Base-by-base conservation (phyloP, 306 rosid genomes). In the Phaseolus lunatus region DNA sequence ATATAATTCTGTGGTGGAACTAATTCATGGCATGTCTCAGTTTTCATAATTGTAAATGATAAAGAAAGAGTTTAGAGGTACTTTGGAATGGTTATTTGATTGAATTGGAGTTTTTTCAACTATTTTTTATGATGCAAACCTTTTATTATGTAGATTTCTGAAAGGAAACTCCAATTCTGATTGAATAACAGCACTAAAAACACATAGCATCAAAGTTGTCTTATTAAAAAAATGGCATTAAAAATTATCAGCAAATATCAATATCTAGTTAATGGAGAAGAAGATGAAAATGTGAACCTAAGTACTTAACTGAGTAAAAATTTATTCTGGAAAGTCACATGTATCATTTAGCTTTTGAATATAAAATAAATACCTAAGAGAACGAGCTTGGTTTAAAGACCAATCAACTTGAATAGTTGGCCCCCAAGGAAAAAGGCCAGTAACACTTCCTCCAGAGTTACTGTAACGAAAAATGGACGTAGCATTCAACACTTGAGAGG, bases 331-430 rank as follows among this genome's bases (percentile, higher is more conserved):
- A 63, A 57, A 66, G 24, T 35, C 29, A 31, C 75, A 26, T 19
- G 67, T 57, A 53, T 37, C 24, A 73, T 39, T 16, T 9, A 11
- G 15, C 35, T 43, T 24, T 48, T 19, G 23, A 19, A 47, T 48
- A 24, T 41, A n/a, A 63, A 63, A 23, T 4, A 29, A 66, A 27
- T 80, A 93, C 96, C 98, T 89, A 61, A 93, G 33, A 20, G 98
- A 90, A 13, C 96, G 86, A 18, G 91, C 93, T 64, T 93, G 98
- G 67, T 93, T 89, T 16, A 93, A 69, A 39, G 98, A 91, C 97
- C 97, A 93, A 77, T 90, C 92, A 37, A 90, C 64, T 66, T 93
- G 84, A 74, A 41, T 72, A 18, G 92, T 90, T 45, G 91, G 97
- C 31, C 97, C 98, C 45, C 83, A 91, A 6, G 97, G 96, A 9